These are phyloP conservation scores for Pythium biforme DNA, from an alignment of 352 stramenopile genomes.

Conservation along the genomic window DNA sequence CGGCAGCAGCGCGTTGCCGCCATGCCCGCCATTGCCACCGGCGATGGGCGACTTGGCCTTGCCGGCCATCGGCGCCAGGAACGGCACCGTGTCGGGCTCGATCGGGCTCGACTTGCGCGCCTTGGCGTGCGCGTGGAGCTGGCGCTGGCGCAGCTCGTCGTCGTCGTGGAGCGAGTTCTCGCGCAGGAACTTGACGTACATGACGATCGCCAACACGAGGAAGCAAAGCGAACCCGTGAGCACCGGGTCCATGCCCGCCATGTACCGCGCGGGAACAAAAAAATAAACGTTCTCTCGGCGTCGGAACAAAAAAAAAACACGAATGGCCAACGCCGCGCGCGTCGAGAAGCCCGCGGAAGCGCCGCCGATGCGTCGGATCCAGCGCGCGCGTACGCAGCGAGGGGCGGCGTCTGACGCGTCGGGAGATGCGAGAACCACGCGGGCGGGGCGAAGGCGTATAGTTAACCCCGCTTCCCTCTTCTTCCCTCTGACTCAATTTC, in stretches of 20 bases:
- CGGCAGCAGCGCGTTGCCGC: conserved; percentile 19
- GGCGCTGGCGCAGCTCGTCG: conserved; percentile 40
- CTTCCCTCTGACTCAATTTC: neutral
- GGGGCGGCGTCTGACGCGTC: too few species aligned
- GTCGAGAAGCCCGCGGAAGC: too few species aligned
- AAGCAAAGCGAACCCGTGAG: conserved; percentile 87
- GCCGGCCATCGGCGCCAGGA: conserved; percentile 56
- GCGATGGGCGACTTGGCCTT: conserved; percentile 36
- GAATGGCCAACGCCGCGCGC: too few species aligned
- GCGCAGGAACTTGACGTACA: conserved; percentile 89
- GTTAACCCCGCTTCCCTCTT: neutral
- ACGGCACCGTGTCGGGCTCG: conserved; percentile 66
- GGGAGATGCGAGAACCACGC: neutral
- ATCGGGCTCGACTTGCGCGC: conserved; percentile 58
- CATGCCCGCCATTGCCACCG: neutral
- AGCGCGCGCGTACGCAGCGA: too few species aligned
- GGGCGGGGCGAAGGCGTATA: conserved; percentile 5
- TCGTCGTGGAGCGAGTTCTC: conserved; percentile 67
- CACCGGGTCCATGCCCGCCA: conserved; percentile 72
- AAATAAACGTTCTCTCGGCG: too few species aligned
- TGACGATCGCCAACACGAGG: conserved; percentile 79
- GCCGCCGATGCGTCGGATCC: too few species aligned
- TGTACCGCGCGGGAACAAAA: too few species aligned
- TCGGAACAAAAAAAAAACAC: too few species aligned
- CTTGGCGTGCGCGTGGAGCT: conserved; percentile 27